A percentile compares a stretch with the other conserved stretches of the same genome.
Conservation (phyloP, 306 rosid species). For the Vigna nakashimae region DNA sequence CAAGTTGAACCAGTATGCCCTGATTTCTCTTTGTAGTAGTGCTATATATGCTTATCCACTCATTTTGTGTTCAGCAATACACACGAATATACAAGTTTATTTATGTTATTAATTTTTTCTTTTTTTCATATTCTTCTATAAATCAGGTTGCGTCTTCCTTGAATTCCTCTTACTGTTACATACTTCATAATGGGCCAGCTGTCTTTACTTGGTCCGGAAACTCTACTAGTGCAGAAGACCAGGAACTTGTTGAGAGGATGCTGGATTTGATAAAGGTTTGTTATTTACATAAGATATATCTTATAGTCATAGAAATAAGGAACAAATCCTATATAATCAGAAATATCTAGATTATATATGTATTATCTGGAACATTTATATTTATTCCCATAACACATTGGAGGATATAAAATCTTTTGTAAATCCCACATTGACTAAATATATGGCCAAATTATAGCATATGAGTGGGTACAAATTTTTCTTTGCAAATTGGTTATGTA, state of each 20-base stretch:
- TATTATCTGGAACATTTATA: no score
- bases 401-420: no score
- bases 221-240: constrained; percentile 69
- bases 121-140: constrained; percentile 21
- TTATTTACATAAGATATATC: constrained; percentile 23
- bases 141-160: constrained; percentile 82
- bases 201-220: constrained; percentile 86
- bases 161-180: constrained; percentile 84
- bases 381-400: no score
- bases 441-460: no score
- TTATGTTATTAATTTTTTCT: constrained; percentile 18
- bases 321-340: no score
- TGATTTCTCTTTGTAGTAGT: constrained; percentile 9
- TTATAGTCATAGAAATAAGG: no score
- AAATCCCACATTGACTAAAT: no score
- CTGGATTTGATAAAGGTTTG: constrained; percentile 88
- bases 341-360: no score
- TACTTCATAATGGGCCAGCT: constrained; percentile 74
- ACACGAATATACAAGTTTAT: constrained; percentile 29
- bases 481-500: no score
- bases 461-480: no score
- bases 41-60: background rate
- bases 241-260: constrained; percentile 86
- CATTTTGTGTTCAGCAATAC: constrained; percentile 3
- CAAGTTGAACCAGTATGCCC: constrained; percentile 82